Conservation (phyloP, 2,329 filamentous ascomycete genomes). For the Ploettnerulaceae sp. region DNA sequence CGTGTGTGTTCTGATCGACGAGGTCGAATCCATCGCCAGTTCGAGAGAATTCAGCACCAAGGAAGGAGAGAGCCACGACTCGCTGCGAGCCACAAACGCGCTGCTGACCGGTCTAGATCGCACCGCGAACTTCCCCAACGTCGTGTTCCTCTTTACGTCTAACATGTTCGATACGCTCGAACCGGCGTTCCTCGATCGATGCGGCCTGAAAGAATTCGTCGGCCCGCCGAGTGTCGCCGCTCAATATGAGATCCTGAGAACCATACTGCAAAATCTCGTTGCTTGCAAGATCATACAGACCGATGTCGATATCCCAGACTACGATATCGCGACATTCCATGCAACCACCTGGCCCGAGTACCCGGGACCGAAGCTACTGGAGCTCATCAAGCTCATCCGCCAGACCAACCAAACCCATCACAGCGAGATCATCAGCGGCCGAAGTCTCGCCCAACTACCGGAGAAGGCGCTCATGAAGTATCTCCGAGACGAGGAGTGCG, state of each 20-base stretch:
- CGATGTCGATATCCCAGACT: conserved; percentile 20
- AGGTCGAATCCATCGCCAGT: conserved; percentile 33
- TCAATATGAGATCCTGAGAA: conserved; percentile 31
- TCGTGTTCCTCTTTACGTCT: conserved; percentile 22
- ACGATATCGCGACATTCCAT: conserved; percentile 20
- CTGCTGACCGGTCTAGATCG: conserved; percentile 27
- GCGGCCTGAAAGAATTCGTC: conserved; percentile 23
- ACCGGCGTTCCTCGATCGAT: conserved; percentile 32
- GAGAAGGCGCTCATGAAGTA: conserved; percentile 26
- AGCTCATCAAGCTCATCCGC: conserved; percentile 19
- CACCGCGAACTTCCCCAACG: background rate
- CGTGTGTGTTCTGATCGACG: conserved; percentile 33
- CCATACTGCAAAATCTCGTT: conserved; percentile 25
- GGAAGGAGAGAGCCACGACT: conserved; percentile 30
- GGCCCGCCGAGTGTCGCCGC: conserved; percentile 21
- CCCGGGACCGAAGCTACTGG: conserved; percentile 20
- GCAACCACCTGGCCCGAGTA: background rate
- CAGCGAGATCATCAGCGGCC: conserved; percentile 23
- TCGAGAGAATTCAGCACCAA: conserved; percentile 24
- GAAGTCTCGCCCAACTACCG: conserved; percentile 27
- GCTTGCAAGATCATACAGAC: conserved; percentile 16
- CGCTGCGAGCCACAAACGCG: conserved; percentile 33
- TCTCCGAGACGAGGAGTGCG: conserved; percentile 22
- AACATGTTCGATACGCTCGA: conserved; percentile 31
- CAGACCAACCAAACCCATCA: background rate